Conservation (phyloP, 306 rosid genomes). For the Carpinus fangiana region DNA sequence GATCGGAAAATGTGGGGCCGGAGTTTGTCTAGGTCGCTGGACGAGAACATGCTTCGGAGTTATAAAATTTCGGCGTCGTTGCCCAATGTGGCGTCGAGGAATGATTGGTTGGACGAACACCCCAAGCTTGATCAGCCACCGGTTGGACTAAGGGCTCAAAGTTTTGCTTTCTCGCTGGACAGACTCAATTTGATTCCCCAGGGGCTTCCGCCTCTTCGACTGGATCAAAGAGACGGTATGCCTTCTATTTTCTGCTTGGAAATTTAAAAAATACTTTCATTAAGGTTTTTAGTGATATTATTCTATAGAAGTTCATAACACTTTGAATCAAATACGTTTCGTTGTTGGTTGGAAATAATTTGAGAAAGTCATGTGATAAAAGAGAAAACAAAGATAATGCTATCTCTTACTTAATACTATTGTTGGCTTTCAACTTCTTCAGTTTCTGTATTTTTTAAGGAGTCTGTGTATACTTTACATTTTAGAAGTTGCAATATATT, state of each 20-base stretch:
- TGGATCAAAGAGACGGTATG: slow-evolving; percentile 40
- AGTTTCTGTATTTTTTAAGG: background rate
- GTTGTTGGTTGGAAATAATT: background rate
- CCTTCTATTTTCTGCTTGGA: background rate
- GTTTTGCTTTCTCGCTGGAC: slow-evolving; percentile 52
- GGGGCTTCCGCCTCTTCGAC: slow-evolving; percentile 59
- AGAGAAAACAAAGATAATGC: background rate
- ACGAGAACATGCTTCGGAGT: slow-evolving; percentile 37
- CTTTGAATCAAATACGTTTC: background rate
- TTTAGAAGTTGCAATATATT: background rate
- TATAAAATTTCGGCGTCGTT: slow-evolving; percentile 58
- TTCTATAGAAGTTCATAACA: no score
- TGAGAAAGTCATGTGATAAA: background rate
- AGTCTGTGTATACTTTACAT: background rate
- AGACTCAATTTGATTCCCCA: slow-evolving; percentile 44
- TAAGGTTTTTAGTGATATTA: background rate
- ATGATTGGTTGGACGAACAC: slow-evolving; percentile 42
- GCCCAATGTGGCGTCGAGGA: slow-evolving; percentile 53
- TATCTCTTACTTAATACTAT: background rate
- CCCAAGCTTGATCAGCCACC: slow-evolving; percentile 18
- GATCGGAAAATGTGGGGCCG: slow-evolving; percentile 28
- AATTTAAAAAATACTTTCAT: background rate
- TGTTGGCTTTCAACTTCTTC: background rate
- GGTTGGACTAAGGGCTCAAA: slow-evolving; percentile 22
- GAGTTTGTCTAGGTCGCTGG: slow-evolving; percentile 41